phyloP scores from a whole-genome alignment of 495 filamentous ascomycete species.

The Penicillium goetzii region DNA sequence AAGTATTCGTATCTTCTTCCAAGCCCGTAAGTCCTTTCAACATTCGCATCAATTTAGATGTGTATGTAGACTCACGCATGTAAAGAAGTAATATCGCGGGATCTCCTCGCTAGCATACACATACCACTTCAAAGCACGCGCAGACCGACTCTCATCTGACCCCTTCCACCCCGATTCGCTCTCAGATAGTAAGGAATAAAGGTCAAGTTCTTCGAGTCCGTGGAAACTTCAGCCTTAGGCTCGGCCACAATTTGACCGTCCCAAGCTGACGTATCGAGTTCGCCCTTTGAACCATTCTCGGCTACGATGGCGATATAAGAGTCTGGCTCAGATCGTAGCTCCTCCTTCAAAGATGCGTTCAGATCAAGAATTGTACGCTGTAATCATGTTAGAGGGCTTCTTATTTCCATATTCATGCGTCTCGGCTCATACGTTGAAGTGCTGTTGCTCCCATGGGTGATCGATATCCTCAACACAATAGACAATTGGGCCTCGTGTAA shows the following conservation, averaged over 20 bases:
- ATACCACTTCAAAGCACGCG: conserved; percentile 12
- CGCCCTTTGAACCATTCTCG: conserved; percentile 37
- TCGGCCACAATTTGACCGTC: conserved; percentile 31
- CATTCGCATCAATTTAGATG: too few relatives aligned
- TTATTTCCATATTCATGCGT: not conserved
- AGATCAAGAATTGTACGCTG: conserved; percentile 32
- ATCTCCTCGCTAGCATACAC: not conserved
- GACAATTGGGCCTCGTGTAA: conserved; percentile 59
- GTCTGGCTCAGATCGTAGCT: conserved; percentile 25
- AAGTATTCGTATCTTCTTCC: too few relatives aligned
- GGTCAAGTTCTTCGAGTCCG: conserved; percentile 35
- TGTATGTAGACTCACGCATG: too few relatives aligned
- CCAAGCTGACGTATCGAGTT: conserved; percentile 35
- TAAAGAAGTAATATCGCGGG: too few relatives aligned
- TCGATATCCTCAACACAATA: conserved; percentile 63
- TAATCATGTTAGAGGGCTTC: not conserved
- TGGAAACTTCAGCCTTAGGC: conserved; percentile 10
- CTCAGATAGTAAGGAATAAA: conserved; percentile 57
- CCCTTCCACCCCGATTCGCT: conserved; percentile 54
- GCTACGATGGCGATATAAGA: conserved; percentile 39
- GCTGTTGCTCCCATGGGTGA: conserved; percentile 59
- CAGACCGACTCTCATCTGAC: conserved; percentile 52
- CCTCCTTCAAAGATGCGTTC: conserved; percentile 23
- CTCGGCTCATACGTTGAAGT: conserved; percentile 51
- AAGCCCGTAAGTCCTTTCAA: too few relatives aligned